phyloP scores from a whole-genome alignment of 352 stramenopile genomes.

The Phytophthora ohioensis region DNA sequence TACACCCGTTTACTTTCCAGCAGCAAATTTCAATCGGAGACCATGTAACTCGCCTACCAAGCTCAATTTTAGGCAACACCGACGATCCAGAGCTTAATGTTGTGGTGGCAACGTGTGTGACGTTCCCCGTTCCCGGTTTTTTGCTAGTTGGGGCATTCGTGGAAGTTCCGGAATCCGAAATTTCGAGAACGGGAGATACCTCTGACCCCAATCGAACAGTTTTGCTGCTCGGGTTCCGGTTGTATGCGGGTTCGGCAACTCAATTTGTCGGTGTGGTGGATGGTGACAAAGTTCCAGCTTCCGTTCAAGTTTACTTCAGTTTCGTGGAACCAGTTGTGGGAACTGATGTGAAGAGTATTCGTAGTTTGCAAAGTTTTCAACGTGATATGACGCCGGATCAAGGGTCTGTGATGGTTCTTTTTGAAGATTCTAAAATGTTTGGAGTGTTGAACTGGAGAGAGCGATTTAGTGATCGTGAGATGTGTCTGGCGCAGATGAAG shows the following conservation, averaged over 20 bases:
- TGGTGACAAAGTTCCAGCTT: neutral
- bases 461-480: constrained; percentile 58
- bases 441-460: constrained; percentile 66
- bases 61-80: neutral
- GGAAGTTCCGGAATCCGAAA: constrained; percentile 24
- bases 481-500: constrained; percentile 48
- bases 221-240: constrained; percentile 62
- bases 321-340: constrained; percentile 51
- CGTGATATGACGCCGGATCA: constrained; percentile 32
- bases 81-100: neutral
- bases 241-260: constrained; percentile 41
- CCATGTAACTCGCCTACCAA: constrained; percentile 22
- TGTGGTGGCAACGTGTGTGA: constrained; percentile 45
- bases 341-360: constrained; percentile 14
- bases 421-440: constrained; percentile 35
- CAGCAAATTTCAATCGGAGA: constrained; percentile 54
- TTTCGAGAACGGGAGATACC: neutral
- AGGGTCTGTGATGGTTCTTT: constrained; percentile 49
- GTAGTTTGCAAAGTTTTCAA: constrained; percentile 23
- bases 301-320: constrained; percentile 52
- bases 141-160: constrained; percentile 49
- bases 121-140: constrained; percentile 51
- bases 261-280: constrained; percentile 4
- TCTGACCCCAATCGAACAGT: neutral
- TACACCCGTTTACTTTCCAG: constrained; percentile 42